A percentile compares a stretch with the other conserved stretches of the same genome.
phyloP scores from a whole-genome alignment of 305 asterid species.

The Fraxinus angustifolia region DNA sequence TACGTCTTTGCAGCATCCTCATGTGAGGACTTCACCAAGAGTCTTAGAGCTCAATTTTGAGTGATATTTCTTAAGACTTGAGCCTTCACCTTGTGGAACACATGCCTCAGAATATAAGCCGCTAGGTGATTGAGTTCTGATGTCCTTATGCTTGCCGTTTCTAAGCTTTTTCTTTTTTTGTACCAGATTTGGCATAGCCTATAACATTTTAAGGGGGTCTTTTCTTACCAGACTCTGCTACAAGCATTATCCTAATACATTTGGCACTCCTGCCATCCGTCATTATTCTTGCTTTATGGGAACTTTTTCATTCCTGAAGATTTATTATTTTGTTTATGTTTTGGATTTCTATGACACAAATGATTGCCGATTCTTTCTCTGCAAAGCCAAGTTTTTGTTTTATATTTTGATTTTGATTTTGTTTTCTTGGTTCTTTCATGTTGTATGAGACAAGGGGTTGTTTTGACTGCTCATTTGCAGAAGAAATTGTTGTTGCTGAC shows the following conservation, averaged over 20 bases:
- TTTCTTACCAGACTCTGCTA: not conserved
- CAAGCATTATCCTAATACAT: not conserved
- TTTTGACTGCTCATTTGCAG: not conserved
- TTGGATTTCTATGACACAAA: not conserved
- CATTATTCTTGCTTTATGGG: not conserved
- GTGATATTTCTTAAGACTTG: not conserved
- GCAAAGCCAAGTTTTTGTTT: not conserved
- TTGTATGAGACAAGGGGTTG: not conserved
- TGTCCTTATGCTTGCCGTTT: not conserved
- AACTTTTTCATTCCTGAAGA: not conserved
- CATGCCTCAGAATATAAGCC: not conserved
- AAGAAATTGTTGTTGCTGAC: not conserved
- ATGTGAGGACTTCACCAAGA: not conserved
- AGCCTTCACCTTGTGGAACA: not conserved
- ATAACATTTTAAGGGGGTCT: not conserved
- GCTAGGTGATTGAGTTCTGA: not conserved
- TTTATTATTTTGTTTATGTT: not conserved
- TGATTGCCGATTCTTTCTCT: not conserved
- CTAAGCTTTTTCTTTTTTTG: not conserved
- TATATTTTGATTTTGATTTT: not conserved
- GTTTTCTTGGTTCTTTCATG: not conserved
- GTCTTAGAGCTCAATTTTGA: not conserved
- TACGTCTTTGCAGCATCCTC: not conserved
- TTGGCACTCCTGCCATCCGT: not conserved
- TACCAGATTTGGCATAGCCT: not conserved